Evolutionary conservation across 2,329 filamentous ascomycete genomes (phyloP).

Genomic region (Talaromyces piceae): DNA sequence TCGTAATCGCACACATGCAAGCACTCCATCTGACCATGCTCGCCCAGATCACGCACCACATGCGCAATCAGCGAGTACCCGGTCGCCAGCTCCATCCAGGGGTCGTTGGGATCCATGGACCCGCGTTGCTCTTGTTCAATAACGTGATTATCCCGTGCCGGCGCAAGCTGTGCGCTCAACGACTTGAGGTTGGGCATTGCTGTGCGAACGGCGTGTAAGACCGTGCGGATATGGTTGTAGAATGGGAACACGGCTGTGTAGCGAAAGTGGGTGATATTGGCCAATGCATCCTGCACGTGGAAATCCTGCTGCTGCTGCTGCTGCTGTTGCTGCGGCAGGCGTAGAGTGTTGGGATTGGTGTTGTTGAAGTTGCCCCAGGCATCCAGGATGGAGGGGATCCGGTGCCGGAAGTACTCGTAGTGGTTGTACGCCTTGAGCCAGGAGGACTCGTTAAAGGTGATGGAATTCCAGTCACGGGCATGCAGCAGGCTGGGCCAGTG

Average conservation of each 20-base stretch:
- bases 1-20: constrained; percentile 27
- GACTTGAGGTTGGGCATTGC: constrained; percentile 45
- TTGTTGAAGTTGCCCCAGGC: constrained; percentile 28
- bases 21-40: constrained; percentile 13
- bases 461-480: constrained; percentile 55
- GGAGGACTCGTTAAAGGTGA: constrained; percentile 68
- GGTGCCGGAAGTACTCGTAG: constrained; percentile 63
- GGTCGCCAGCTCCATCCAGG: constrained; percentile 50
- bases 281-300: constrained; percentile 27
- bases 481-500: constrained; percentile 42
- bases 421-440: constrained; percentile 63
- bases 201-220: constrained; percentile 36
- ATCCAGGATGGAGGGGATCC: constrained; percentile 55
- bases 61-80: constrained; percentile 42
- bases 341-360: too few species aligned
- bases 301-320: not conserved
- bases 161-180: constrained; percentile 49
- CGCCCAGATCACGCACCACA: constrained; percentile 22
- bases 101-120: constrained; percentile 35
- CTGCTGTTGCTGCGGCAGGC: too few species aligned
- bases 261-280: constrained; percentile 35
- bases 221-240: constrained; percentile 49
- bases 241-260: constrained; percentile 65
- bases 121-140: constrained; percentile 34
- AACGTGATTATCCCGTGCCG: constrained; percentile 26